Evolutionary conservation across 371 early-diverging fungal species (phyloP).

Genomic region (Mortierella sp.): DNA sequence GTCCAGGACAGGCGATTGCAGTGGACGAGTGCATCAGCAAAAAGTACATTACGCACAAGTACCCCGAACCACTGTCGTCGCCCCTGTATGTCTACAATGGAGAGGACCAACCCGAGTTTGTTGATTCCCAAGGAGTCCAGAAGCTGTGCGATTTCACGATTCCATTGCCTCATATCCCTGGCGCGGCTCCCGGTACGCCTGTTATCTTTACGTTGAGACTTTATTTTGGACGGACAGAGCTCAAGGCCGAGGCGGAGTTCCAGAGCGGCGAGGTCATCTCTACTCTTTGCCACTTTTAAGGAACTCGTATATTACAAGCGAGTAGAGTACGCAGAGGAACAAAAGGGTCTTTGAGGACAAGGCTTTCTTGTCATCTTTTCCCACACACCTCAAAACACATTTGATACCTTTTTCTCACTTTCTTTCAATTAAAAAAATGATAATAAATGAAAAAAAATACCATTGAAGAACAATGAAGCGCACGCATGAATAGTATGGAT

Average conservation of each 20-base stretch:
- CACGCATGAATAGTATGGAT: no score
- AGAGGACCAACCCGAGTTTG: conserved; percentile 54
- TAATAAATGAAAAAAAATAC: background rate
- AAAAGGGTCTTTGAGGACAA: background rate
- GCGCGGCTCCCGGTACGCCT: conserved; percentile 52
- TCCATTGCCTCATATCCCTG: conserved; percentile 53
- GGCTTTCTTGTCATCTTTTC: background rate
- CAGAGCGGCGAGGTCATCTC: conserved; percentile 49
- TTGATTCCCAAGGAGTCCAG: conserved; percentile 52
- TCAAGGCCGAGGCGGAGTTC: conserved; percentile 55
- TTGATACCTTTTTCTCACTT: conserved; percentile 1
- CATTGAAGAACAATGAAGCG: background rate
- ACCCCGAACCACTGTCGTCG: conserved; percentile 53
- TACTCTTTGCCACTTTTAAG: conserved; percentile 49
- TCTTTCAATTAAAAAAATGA: background rate
- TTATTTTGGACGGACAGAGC: conserved; percentile 54
- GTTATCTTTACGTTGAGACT: conserved; percentile 50
- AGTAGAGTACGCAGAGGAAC: no score
- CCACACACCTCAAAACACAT: background rate
- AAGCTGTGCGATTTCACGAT: conserved; percentile 57
- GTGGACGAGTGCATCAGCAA: conserved; percentile 73
- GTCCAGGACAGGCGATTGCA: conserved; percentile 69
- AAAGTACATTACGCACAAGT: conserved; percentile 65
- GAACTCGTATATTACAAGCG: no score
- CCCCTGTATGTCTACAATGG: conserved; percentile 54